A percentile compares a stretch with the other conserved stretches of the same genome.
Conservation (phyloP, 2,329 filamentous ascomycete genomes). For the Pestalotiopsis sp. region DNA sequence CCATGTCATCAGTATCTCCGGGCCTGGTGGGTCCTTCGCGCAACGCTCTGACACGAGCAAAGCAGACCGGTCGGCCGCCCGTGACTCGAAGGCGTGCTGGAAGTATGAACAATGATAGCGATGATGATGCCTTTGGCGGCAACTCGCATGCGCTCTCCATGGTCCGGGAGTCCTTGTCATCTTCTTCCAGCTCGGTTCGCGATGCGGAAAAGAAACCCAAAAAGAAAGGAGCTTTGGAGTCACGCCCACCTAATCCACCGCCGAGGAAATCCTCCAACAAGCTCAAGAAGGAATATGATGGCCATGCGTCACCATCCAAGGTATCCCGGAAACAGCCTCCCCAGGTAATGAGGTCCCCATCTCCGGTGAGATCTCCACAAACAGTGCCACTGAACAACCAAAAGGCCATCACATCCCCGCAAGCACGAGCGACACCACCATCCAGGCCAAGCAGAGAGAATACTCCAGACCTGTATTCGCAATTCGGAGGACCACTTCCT, state of each 20-base stretch:
- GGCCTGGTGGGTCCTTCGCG: constrained; percentile 55
- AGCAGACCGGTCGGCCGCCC: constrained; percentile 63
- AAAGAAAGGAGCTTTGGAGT: constrained; percentile 47
- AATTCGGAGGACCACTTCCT: constrained; percentile 53
- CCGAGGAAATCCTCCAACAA: constrained; percentile 65
- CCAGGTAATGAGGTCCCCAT: constrained; percentile 32
- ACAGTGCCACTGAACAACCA: constrained; percentile 27
- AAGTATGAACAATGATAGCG: constrained; percentile 55
- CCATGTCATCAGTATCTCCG: constrained; percentile 75
- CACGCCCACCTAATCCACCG: constrained; percentile 61
- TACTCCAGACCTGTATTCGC: constrained; percentile 62
- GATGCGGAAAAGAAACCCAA: constrained; percentile 50
- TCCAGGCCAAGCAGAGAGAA: constrained; percentile 70
- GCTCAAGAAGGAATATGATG: constrained; percentile 42
- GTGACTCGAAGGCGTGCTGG: constrained; percentile 61
- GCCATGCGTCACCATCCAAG: constrained; percentile 42
- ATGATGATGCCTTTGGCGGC: constrained; percentile 33
- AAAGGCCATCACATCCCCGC: constrained; percentile 29
- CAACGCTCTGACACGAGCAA: constrained; percentile 48
- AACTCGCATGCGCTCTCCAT: constrained; percentile 64
- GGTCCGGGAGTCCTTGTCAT: constrained; percentile 72
- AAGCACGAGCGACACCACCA: constrained; percentile 48
- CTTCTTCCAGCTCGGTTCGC: constrained; percentile 70
- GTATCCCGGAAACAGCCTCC: constrained; percentile 31
- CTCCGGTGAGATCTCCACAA: constrained; percentile 35